A percentile compares a stretch with the other conserved stretches of the same genome.
These are phyloP conservation scores for Cunninghamia lanceolata DNA, from an alignment of 75 land plant species.

Conservation along the genomic window DNA sequence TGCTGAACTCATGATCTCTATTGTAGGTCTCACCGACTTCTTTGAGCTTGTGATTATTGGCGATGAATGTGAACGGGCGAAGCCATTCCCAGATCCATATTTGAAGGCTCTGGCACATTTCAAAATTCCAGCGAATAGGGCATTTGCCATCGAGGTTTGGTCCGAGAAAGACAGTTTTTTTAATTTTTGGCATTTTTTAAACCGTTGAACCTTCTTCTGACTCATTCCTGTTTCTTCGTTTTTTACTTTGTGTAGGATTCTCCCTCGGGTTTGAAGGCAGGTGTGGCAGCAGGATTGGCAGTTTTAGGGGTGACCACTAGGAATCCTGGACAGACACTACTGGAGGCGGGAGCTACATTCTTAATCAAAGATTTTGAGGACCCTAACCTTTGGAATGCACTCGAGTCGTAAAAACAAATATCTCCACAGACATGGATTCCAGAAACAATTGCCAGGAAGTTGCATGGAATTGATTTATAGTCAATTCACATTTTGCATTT, in stretches of 20 bases:
- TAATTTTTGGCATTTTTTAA: not conserved
- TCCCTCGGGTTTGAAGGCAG: conserved; percentile 79
- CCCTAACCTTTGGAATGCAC: conserved; percentile 69
- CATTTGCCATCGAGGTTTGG: conserved; percentile 82
- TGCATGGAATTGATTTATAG: not conserved
- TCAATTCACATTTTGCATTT: not conserved
- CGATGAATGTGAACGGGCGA: conserved; percentile 79
- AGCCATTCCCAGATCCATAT: conserved; percentile 96
- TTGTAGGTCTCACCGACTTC: conserved; percentile 69
- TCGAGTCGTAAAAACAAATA: conserved; percentile 23
- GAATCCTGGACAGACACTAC: conserved; percentile 60
- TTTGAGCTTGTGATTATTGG: conserved; percentile 69
- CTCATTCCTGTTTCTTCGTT: not conserved
- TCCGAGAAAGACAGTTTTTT: not conserved
- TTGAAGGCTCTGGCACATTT: conserved; percentile 73
- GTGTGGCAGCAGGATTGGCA: conserved; percentile 86
- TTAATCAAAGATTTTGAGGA: conserved; percentile 72
- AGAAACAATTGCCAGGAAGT: not conserved
- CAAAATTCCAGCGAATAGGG: conserved; percentile 56
- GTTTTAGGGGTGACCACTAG: conserved; percentile 79
- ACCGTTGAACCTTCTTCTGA: not conserved
- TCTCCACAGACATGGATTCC: not conserved
- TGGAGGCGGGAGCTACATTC: conserved; percentile 66
- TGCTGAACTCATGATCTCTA: conserved; percentile 88
- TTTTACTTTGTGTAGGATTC: conserved; percentile 60